phyloP scores from a whole-genome alignment of 306 rosid species.

The Ochetophila trinervis region DNA sequence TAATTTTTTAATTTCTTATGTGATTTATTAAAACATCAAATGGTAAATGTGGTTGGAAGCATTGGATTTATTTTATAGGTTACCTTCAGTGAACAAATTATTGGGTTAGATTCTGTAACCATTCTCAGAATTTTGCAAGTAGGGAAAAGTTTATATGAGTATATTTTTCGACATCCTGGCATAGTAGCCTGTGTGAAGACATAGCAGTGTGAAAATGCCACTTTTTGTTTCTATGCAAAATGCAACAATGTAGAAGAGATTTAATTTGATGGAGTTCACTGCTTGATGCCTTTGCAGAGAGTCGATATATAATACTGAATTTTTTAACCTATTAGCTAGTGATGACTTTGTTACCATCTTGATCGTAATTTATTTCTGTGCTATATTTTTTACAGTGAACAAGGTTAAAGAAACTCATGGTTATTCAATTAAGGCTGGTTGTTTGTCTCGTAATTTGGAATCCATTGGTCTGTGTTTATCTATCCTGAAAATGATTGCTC shows the following conservation, averaged over 20 bases:
- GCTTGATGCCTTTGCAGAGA: constrained; percentile 57
- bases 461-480: constrained; percentile 74
- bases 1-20: no score
- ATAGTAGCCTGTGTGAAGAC: constrained; percentile 44
- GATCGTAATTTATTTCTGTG: constrained; percentile 53
- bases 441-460: constrained; percentile 77
- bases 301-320: constrained; percentile 36
- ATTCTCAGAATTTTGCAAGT: constrained; percentile 53
- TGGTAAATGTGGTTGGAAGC: constrained; percentile 77
- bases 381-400: constrained; percentile 34
- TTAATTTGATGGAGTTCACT: constrained; percentile 93
- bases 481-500: constrained; percentile 68
- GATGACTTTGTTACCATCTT: constrained; percentile 62
- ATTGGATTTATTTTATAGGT: constrained; percentile 46
- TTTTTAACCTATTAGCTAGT: constrained; percentile 45
- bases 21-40: no score
- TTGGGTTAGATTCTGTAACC: constrained; percentile 64
- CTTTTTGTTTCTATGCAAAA: constrained; percentile 73
- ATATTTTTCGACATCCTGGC: constrained; percentile 51
- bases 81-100: constrained; percentile 34
- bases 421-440: constrained; percentile 60
- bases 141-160: constrained; percentile 70
- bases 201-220: constrained; percentile 67
- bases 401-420: constrained; percentile 78
- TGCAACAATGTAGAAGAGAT: constrained; percentile 50